Conservation (phyloP, 371 early-diverging fungal genomes). For the Blakeslea trispora region DNA sequence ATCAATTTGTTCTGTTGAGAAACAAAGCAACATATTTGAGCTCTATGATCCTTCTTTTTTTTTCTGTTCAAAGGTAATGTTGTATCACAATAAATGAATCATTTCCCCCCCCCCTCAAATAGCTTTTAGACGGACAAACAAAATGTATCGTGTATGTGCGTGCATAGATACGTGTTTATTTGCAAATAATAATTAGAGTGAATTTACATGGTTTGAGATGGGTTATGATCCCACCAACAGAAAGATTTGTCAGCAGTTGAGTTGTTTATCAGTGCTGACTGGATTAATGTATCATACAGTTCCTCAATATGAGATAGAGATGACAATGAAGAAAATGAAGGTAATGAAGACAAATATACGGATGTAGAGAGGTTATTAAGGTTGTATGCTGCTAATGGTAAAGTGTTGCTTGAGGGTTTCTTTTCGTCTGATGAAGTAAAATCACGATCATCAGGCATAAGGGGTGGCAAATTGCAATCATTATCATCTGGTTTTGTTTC, state of each 20-base stretch:
- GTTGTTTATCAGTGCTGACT: slow-evolving; percentile 35
- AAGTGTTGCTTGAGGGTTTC: not conserved
- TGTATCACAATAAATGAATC: too few relatives aligned
- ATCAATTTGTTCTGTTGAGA: too few relatives aligned
- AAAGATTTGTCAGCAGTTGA: slow-evolving; percentile 34
- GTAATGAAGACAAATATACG: not conserved
- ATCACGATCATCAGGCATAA: slow-evolving; percentile 41
- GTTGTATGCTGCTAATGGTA: not conserved
- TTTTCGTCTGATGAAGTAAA: slow-evolving; percentile 22
- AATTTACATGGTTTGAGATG: slow-evolving; percentile 15
- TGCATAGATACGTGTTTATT: not conserved
- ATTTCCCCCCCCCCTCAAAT: too few relatives aligned
- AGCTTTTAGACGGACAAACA: too few relatives aligned
- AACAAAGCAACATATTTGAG: too few relatives aligned
- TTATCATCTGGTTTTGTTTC: slow-evolving; percentile 17
- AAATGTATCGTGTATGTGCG: too few relatives aligned
- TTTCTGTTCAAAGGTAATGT: too few relatives aligned
- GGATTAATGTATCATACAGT: slow-evolving; percentile 47
- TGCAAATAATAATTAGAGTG: not conserved
- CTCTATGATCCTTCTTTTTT: too few relatives aligned
- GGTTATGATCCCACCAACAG: slow-evolving; percentile 42
- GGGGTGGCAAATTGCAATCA: slow-evolving; percentile 16
- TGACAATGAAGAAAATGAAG: not conserved
- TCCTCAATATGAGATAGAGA: slow-evolving; percentile 38
- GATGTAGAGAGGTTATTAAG: not conserved